Evolutionary conservation across 2,329 filamentous ascomycete genomes (phyloP), one percentile per base, ranked within the genome.

Genomic region (Colletotrichum liaoningense): DNA sequence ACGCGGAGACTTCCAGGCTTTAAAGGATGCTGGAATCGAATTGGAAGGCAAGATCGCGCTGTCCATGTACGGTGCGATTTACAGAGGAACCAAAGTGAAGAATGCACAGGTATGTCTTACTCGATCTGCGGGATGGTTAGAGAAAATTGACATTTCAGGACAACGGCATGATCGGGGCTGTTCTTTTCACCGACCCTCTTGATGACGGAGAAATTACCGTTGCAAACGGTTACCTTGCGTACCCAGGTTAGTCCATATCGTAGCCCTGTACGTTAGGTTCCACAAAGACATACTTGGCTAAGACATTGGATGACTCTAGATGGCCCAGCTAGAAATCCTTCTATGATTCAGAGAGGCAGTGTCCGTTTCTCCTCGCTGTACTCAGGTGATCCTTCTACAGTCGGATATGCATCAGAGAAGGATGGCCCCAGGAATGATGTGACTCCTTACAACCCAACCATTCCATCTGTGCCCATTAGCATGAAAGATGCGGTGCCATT

Each of bases 321-420:
- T 30, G 69, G 69, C 0, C 69, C 69, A 12, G 64, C 56, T 5
- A 30, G 64, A 12, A 72, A 72, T 14, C 69, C 64, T 4, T 72
- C 69, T 3, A 67, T 68, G 69, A 72, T 72, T 12, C 69, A 72
- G n/a, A 7, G 69, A 49, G 69, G 64, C n/a, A 72, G 69, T 24
- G 69, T 72, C 6, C 69, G 69, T 5, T 72, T 69, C 52, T 72
- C 64, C 3, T 71, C 68, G 0, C 42, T 71, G 1, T 71, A 71
- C 35, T 71, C 68, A 3, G 68, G 68, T 19, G 68, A 71, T 30
- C 68, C 68, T 0, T 67, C 68, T 1, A 71, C 68, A 1, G 68
- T 71, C 0, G 68, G 68, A 16, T 71, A 67, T 12, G 63, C 68
- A 9, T 71, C 68, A 5, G 68, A 71, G 49, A 71, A 71, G 12